Evolutionary conservation across 202 grass and related monocot species (phyloP).

Genomic region (Schoenoplectus tabernaemontani): DNA sequence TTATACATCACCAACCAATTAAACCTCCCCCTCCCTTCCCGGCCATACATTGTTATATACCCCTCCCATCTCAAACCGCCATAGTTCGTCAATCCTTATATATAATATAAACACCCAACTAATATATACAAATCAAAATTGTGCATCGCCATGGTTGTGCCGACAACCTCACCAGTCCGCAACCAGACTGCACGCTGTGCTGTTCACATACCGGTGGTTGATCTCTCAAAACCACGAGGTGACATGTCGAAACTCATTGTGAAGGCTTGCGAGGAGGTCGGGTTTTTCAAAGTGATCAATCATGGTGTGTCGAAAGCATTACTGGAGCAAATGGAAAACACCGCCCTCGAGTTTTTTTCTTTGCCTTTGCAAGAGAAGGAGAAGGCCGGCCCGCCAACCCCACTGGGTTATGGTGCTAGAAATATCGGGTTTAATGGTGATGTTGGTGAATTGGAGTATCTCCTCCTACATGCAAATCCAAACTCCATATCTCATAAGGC

Average conservation of each 20-base stretch:
- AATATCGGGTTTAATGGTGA: slow-evolving; percentile 72
- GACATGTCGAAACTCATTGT: slow-evolving; percentile 39
- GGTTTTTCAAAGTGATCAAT: slow-evolving; percentile 87
- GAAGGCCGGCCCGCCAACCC: slow-evolving; percentile 54
- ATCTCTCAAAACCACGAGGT: slow-evolving; percentile 40
- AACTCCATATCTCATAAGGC: slow-evolving; percentile 42
- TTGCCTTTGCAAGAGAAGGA: slow-evolving; percentile 38
- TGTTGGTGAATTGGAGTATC: slow-evolving; percentile 85
- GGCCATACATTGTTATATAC: background rate
- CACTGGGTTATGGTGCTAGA: slow-evolving; percentile 68
- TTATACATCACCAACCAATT: slow-evolving; percentile 20
- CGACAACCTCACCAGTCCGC: slow-evolving; percentile 21
- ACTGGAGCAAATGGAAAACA: slow-evolving; percentile 35
- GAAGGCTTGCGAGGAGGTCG: slow-evolving; percentile 49
- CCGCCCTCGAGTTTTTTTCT: slow-evolving; percentile 40
- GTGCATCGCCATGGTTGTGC: slow-evolving; percentile 30
- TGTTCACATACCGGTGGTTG: slow-evolving; percentile 40
- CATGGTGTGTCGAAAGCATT: slow-evolving; percentile 45
- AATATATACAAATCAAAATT: slow-evolving; percentile 12
- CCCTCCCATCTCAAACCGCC: background rate
- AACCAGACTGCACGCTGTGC: background rate
- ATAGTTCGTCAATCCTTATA: slow-evolving; percentile 4
- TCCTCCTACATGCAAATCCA: slow-evolving; percentile 56
- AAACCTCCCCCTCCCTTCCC: background rate
- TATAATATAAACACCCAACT: background rate